Base-by-base conservation (phyloP, 1,284 basidiomycete genomes). In the Butyriboletus appendiculatus region DNA sequence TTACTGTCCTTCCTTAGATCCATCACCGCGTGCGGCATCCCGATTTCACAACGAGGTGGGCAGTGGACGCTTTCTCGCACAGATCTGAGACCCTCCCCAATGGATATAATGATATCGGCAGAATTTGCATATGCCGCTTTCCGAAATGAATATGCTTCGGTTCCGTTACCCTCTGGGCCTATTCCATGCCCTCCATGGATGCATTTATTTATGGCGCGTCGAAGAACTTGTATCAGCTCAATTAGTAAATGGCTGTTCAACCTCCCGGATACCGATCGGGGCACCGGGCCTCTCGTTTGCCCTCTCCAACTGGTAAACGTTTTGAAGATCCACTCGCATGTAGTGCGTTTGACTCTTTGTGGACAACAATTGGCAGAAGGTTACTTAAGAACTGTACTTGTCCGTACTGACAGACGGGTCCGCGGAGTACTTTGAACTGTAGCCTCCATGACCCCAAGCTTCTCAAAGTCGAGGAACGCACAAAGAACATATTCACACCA, bases 121-220 rank as follows among this genome's bases (percentile, higher is more conserved):
- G 26, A 46, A 16, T 20, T 39, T 24, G 33, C 38, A 33, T 26
- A 24, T 53, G 14, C 38, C 33, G 32, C 33, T 32, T 48, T 44
- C 63, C 61, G 53, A 61, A 65, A 61, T 65, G 61, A 61, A 65
- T 32, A 34, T 30, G 11, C 18, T 32, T 39, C 62, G 57, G 60
- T 34, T 20, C 52, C 53, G 49, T 49, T 43, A 35, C 33, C 34
- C 9, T 53, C 16, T 35, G 33, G 18, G 30, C 15, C 18, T 16
- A 24, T 37, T 18, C 20, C 32, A 28, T 30, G 33, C 40, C 33
- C 40, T 39, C 9, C 38, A n/a, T 22, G 37, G 14, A 24, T 35
- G 34, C 7, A 22, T 34, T 38, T 15, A 35, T 33, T 28, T 26
- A 24, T 28, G 48, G 35, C 26, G 7, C 16, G 15, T 45, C 32